Percentiles rank a stretch among this genome's conserved stretches.
phyloP scores from a whole-genome alignment of 306 rosid species.

The Cucurbita argyrosperma region DNA sequence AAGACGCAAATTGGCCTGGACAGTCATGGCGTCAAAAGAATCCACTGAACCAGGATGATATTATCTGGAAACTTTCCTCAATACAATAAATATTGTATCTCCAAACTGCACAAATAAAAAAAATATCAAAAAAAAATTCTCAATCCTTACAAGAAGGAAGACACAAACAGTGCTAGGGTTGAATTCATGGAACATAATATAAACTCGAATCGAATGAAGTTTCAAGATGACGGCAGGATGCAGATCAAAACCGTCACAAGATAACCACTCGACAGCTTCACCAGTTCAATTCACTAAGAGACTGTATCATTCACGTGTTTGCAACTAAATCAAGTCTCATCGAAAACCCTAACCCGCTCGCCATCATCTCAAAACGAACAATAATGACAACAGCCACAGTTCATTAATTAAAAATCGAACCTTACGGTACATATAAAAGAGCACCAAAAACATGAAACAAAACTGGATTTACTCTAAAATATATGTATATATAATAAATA shows the following conservation, averaged over 20 bases:
- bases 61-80: neutral
- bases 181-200: neutral
- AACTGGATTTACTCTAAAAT: neutral
- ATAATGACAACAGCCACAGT: neutral
- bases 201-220: neutral
- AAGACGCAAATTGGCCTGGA: constrained; percentile 24
- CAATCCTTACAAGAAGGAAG: neutral
- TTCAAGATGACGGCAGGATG: neutral
- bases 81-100: neutral
- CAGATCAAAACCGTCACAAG: neutral
- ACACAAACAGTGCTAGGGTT: neutral
- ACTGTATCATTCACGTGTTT: neutral
- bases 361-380: neutral
- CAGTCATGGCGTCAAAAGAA: constrained; percentile 24
- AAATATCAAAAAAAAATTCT: neutral
- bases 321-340: neutral
- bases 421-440: neutral
- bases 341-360: constrained; percentile 3
- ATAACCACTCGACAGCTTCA: neutral
- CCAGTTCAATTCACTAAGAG: neutral
- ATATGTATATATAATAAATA: neutral
- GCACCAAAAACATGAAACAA: neutral
- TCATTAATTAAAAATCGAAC: neutral
- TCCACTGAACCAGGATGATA: constrained; percentile 7
- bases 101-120: neutral